Evolutionary conservation across 2,329 filamentous ascomycete species (phyloP), one percentile per base, ranked within the genome.

Genomic region (Albifimbria verrucaria): DNA sequence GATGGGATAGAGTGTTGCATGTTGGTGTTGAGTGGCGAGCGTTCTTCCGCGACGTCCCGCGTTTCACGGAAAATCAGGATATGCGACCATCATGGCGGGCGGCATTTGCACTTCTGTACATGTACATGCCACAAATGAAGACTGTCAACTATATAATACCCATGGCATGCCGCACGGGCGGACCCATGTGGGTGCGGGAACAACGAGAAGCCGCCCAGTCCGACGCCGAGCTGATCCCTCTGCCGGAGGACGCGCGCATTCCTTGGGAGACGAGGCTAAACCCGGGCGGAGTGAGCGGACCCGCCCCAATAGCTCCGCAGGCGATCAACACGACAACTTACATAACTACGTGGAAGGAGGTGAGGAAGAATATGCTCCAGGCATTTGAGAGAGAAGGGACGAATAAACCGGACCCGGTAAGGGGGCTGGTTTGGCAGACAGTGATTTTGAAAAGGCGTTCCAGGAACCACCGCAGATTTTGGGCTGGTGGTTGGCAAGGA

Each of bases 11-110:
- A 20, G 60, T 67, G 0, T 54, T 59, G 20, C 55, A 69, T n/a
- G 56, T 65, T 2, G 65, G 64, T 0, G 26, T 67, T 4, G 60
- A 68, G 28, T 68, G 64, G 67, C 61, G 66, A 4, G 58, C 64
- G 21, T 62, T 67, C 52, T 63, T 64, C 44, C 53, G 52, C 15
- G 61, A 68, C 39, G 61, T 63, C 1, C 60, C 65, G 1, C 64
- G 56, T 7, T 57, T 57, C 22, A 52, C 57, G 20, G 46, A 41
- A 2, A 59, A 59, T 20, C 56, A 63, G 39, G 58, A 58, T 7
- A 61, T 62, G 45, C 50, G 53, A 2, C 50, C 11, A 2, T 59
- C 57, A 26, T 68, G 64, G 65, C 55, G 49, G 22, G 49, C 50
- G 1, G 57, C 55, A 0, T 58, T 65, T 22, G 55, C 55, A 7